Evolutionary conservation across 768 basidiomycete species (phyloP), one percentile per base, ranked within the genome.

Genomic region (Rhizopogon sp.): DNA sequence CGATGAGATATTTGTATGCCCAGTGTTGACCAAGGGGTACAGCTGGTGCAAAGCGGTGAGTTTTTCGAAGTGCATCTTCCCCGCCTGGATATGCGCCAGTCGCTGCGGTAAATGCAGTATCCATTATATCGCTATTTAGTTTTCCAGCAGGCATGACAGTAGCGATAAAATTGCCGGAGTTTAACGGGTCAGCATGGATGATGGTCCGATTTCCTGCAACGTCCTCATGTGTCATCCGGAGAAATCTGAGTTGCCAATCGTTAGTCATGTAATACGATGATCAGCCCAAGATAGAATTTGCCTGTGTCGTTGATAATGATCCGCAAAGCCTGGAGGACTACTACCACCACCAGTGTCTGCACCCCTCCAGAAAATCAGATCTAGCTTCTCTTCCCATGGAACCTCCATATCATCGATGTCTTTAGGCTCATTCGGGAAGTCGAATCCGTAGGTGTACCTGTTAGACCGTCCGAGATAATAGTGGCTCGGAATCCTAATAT

Each of bases 341-440:
- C 80, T 90, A 31, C 94, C 94, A 1, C 95, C 95, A 53, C 97
- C 97, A 0, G 96, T 98, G 0, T 93, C 96, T 2, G 94, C 93
- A 10, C 97, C 97, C 43, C 97, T 76, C 93, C 96, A 99, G 69
- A 95, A 95, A 41, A 98, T 81, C 64, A 81, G 82, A 66, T 93
- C 82, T n/a, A 75, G 72, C 74, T 98, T 98, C 57, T 86, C 73
- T 52, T 90, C 87, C 96, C 96, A 99, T 1, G 89, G 82, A 8
- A 83, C 68, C 63, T 98, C 95, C 85, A 92, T 88, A 52, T 84
- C 76, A 60, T 98, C 96, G 3, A 88, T 79, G 6, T 84, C 85
- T 60, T 86, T 84, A 58, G 88, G 80, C 59, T 85, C 72, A 56
- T 88, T 85, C 17, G 87, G 76, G 0, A 85, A 73, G 64, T 97